Evolutionary conservation across 768 basidiomycete species (phyloP).

Genomic region (Serendipita sp.): DNA sequence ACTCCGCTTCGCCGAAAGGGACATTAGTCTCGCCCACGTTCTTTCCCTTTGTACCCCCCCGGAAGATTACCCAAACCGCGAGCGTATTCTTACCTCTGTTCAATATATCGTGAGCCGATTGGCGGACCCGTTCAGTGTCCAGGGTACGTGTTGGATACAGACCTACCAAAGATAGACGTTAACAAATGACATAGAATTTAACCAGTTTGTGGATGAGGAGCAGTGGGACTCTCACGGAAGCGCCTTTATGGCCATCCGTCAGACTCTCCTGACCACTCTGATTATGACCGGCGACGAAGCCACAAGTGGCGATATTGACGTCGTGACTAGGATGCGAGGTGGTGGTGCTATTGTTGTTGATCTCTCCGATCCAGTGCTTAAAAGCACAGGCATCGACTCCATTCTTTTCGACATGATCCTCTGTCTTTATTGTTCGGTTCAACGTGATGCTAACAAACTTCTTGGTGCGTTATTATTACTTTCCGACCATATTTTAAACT

Average conservation of each 20-base stretch:
- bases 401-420: constrained; percentile 3
- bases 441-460: background rate
- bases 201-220: constrained; percentile 1
- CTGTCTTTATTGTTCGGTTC: background rate
- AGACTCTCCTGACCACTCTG: background rate
- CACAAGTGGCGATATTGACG: background rate
- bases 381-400: background rate
- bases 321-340: background rate
- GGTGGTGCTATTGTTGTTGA: background rate
- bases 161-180: too few species aligned
- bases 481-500: background rate
- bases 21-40: background rate
- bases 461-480: background rate
- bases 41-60: constrained; percentile 2
- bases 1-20: background rate
- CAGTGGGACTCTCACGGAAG: constrained; percentile 1
- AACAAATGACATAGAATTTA: background rate
- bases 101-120: background rate
- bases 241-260: constrained; percentile 3
- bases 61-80: background rate
- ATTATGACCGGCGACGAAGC: background rate
- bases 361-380: background rate
- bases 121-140: background rate
- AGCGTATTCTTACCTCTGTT: constrained; percentile 1
- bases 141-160: background rate